A percentile compares a stretch with the other conserved stretches of the same genome.
phyloP scores from a whole-genome alignment of 1,284 basidiomycete species.

The Calocybe gambosa region DNA sequence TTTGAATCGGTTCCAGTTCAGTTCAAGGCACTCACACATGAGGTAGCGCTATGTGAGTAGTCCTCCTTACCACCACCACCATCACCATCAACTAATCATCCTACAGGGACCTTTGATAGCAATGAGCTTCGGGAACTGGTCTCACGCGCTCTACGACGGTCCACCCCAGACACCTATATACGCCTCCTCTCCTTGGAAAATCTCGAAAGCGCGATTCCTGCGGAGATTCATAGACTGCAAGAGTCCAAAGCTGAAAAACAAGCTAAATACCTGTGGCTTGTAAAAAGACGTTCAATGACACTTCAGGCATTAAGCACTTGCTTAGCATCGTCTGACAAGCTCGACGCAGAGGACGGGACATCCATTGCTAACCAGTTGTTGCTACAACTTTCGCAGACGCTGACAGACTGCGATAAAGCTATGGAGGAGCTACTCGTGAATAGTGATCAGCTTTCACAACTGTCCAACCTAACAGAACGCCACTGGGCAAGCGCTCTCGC shows the following conservation, averaged over 20 bases:
- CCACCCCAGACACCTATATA: slow-evolving; percentile 65
- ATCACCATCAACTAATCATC: neutral
- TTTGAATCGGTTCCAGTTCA: slow-evolving; percentile 52
- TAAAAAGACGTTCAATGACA: slow-evolving; percentile 64
- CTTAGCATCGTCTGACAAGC: slow-evolving; percentile 23
- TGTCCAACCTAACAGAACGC: slow-evolving; percentile 50
- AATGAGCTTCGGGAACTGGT: slow-evolving; percentile 68
- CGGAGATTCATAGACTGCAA: slow-evolving; percentile 54
- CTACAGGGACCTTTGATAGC: slow-evolving; percentile 56
- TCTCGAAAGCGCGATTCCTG: slow-evolving; percentile 50
- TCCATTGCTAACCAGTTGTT: slow-evolving; percentile 36
- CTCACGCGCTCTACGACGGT: slow-evolving; percentile 64
- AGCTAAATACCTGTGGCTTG: slow-evolving; percentile 61
- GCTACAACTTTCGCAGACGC: slow-evolving; percentile 52
- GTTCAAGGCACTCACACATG: slow-evolving; percentile 63
- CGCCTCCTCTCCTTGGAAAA: slow-evolving; percentile 58
- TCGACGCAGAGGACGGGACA: slow-evolving; percentile 25
- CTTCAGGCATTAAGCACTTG: slow-evolving; percentile 55
- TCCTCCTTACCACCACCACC: neutral
- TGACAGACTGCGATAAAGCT: slow-evolving; percentile 52
- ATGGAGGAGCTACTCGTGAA: slow-evolving; percentile 50
- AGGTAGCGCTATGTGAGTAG: slow-evolving; percentile 60
- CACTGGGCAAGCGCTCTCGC: slow-evolving; percentile 70
- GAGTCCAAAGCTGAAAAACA: slow-evolving; percentile 44
- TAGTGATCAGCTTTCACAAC: slow-evolving; percentile 58